Evolutionary conservation across 306 rosid genomes (phyloP), one percentile per base, ranked within the genome.

Genomic region (Senna tora): DNA sequence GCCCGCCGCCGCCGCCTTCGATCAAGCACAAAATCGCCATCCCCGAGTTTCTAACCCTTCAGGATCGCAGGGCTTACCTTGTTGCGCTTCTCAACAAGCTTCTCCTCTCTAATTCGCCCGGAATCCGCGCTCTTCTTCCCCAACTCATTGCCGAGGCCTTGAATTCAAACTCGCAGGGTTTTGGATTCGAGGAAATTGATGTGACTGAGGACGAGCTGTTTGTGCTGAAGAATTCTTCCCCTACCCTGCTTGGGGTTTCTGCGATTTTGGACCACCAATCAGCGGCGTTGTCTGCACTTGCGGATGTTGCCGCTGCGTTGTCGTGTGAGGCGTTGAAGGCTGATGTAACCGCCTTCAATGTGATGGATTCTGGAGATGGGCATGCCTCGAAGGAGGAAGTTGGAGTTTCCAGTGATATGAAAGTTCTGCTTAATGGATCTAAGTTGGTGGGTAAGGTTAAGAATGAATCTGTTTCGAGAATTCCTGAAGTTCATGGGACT

Each of bases 251-350:
- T 6, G 97, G 84, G 9, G 33, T 88, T 59, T 79, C 82, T 4
- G 87, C 93, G 4, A 55, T 89, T 47, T 50, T 91, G 76, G 97
- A 94, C 66, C 85, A 83, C 69, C 81, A 76, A n/a, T 73, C 85
- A 0, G 34, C 91, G 32, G 88, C 84, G 4, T 49, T 94, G 7
- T 79, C 88, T 2, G 72, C 80, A 1, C 22, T 94, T 32, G 69
- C 77, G 0, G 96, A 91, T 32, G 82, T 85, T 11, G 89, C 87
- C 0, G 92, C 95, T 0, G 92, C 91, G 19, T 49, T 94, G 4
- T 87, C 99, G 2, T 94, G 99, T 75, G 96, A 94, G 84, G 92
- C 95, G 1, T 72, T 75, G 57, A 89, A 75, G 55, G 95, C 99
- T 0, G 91, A 91, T 41, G 79, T 86, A 2, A 19, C 81, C 6